Evolutionary conservation across 2,329 filamentous ascomycete genomes (phyloP).

Genomic region (Aspergillus glaucus): DNA sequence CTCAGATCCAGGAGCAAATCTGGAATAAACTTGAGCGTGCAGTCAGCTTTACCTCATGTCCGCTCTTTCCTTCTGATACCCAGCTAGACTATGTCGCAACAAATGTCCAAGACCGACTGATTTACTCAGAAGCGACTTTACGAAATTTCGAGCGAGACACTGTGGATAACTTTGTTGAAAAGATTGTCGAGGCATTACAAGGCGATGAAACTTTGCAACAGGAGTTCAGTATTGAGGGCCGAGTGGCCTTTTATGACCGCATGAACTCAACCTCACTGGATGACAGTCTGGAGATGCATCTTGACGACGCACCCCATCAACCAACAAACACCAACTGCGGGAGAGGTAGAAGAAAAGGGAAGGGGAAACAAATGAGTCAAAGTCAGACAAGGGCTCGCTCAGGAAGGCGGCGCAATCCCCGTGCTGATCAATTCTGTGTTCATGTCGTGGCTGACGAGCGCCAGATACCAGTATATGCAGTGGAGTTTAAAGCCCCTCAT

Average conservation of each 20-base stretch:
- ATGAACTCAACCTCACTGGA: conserved; percentile 11
- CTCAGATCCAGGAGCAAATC: conserved; percentile 16
- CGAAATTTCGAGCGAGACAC: conserved; percentile 5
- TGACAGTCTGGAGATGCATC: conserved; percentile 7
- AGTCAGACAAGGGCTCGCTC: conserved; percentile 5
- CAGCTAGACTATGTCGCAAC: conserved; percentile 12
- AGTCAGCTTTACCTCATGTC: conserved; percentile 11
- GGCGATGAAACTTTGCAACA: conserved; percentile 7
- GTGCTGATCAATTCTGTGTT: conserved; percentile 21
- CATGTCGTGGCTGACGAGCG: conserved; percentile 13
- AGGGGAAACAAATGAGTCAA: conserved; percentile 3
- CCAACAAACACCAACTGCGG: neutral
- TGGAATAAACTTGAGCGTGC: conserved; percentile 15
- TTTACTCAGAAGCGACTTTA: conserved; percentile 18
- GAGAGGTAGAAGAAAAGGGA: conserved; percentile 12
- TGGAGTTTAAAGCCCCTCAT: too few relatives aligned
- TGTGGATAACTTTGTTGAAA: conserved; percentile 20
- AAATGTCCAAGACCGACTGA: conserved; percentile 11
- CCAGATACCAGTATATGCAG: too few relatives aligned
- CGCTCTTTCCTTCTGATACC: conserved; percentile 12
- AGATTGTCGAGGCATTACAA: neutral
- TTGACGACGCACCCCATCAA: conserved; percentile 5
- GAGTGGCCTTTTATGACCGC: conserved; percentile 13
- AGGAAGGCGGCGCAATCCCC: conserved; percentile 15
- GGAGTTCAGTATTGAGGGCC: conserved; percentile 12